These are phyloP conservation scores for Fusarium longipes DNA, from an alignment of 2,329 filamentous ascomycete species.

Conservation along the genomic window DNA sequence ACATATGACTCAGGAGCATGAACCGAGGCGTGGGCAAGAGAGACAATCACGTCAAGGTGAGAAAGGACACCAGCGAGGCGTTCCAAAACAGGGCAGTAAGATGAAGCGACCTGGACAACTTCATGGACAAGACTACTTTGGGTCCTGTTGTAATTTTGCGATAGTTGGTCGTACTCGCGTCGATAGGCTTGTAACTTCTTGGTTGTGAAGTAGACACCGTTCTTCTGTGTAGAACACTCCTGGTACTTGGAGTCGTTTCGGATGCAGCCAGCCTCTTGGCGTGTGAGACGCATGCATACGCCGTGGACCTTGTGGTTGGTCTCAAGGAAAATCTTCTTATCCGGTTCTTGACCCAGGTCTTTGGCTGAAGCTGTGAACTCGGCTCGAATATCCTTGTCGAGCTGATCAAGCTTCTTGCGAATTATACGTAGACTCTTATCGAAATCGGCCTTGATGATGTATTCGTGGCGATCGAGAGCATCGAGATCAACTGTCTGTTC, in stretches of 20 bases:
- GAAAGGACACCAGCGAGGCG: slow-evolving; percentile 87
- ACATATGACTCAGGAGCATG: slow-evolving; percentile 94
- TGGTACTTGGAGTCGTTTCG: slow-evolving; percentile 90
- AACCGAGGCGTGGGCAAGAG: slow-evolving; percentile 91
- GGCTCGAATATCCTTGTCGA: slow-evolving; percentile 82
- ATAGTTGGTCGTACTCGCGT: slow-evolving; percentile 92
- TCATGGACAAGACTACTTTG: slow-evolving; percentile 92
- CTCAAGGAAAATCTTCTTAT: slow-evolving; percentile 98
- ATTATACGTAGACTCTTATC: slow-evolving; percentile 91
- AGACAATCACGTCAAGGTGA: slow-evolving; percentile 94
- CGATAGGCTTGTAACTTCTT: slow-evolving; percentile 81
- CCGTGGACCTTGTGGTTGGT: slow-evolving; percentile 91
- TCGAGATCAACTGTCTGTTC: slow-evolving; percentile 97
- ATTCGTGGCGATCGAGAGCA: slow-evolving; percentile 95
- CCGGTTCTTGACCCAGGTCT: slow-evolving; percentile 90
- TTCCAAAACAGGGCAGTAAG: slow-evolving; percentile 93
- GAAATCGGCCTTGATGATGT: slow-evolving; percentile 98
- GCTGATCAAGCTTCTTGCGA: slow-evolving; percentile 86
- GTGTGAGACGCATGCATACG: slow-evolving; percentile 94
- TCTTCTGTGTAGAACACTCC: slow-evolving; percentile 98
- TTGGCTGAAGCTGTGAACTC: slow-evolving; percentile 82
- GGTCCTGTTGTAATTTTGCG: slow-evolving; percentile 93
- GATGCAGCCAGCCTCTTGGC: slow-evolving; percentile 91
- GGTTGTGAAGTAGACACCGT: slow-evolving; percentile 98
- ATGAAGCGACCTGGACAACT: slow-evolving; percentile 91